These are phyloP conservation scores for Fusarium nygamai DNA, from an alignment of 2,329 filamentous ascomycete genomes.

Conservation along the genomic window DNA sequence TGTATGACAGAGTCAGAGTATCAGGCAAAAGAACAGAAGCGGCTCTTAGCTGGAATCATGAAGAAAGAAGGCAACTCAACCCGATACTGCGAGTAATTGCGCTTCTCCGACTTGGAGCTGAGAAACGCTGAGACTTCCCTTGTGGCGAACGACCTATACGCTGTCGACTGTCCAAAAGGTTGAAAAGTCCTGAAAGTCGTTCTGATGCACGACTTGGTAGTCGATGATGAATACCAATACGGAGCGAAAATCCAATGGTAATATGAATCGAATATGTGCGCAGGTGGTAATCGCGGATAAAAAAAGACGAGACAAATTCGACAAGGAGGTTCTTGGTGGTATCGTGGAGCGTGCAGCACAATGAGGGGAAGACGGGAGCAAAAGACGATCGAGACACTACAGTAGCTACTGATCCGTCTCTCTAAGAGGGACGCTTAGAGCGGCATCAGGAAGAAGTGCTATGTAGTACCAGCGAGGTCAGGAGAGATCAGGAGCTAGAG, in stretches of 20 bases:
- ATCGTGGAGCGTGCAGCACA: not conserved
- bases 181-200: not conserved
- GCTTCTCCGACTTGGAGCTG: conserved; percentile 19
- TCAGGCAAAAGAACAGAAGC: not conserved
- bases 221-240: not conserved
- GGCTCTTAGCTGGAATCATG: conserved; percentile 4
- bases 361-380: conserved; percentile 10
- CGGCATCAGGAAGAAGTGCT: conserved; percentile 4
- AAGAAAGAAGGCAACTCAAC: not conserved
- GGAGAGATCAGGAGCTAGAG: conserved; percentile 7
- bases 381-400: not conserved
- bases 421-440: not conserved
- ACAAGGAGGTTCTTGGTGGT: conserved; percentile 3
- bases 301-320: not conserved
- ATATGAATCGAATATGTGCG: not conserved
- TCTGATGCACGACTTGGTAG: not conserved
- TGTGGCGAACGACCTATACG: conserved; percentile 27
- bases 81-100: conserved; percentile 7
- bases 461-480: conserved; percentile 1
- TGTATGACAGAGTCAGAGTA: not conserved
- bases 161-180: not conserved
- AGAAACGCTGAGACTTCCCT: conserved; percentile 27
- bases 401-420: not conserved
- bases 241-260: not conserved
- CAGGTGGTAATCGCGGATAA: not conserved